Percentiles rank a stretch among this genome's conserved stretches.
phyloP scores from a whole-genome alignment of 495 filamentous ascomycete genomes.

The Neurospora sp. region DNA sequence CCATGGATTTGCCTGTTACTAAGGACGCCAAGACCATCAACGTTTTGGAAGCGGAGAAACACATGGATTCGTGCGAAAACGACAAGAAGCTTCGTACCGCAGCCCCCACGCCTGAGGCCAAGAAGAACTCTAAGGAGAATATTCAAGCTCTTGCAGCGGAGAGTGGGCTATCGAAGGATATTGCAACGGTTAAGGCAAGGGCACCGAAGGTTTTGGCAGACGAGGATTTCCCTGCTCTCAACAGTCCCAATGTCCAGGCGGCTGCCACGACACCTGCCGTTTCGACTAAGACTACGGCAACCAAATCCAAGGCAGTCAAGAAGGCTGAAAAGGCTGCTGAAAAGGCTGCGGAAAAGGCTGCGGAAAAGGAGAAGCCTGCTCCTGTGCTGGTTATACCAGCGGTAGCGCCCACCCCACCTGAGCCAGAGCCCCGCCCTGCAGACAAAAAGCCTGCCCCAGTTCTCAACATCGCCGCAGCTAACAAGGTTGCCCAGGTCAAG shows the following conservation, averaged over 20 bases:
- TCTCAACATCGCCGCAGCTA: slow-evolving; percentile 54
- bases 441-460: slow-evolving; percentile 49
- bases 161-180: slow-evolving; percentile 37
- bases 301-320: slow-evolving; percentile 15
- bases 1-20: not conserved
- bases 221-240: slow-evolving; percentile 51
- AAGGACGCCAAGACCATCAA: not conserved
- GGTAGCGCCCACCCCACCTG: slow-evolving; percentile 24
- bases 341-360: slow-evolving; percentile 9
- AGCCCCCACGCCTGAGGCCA: slow-evolving; percentile 23
- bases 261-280: slow-evolving; percentile 8
- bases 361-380: slow-evolving; percentile 3
- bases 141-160: slow-evolving; percentile 36
- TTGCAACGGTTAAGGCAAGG: slow-evolving; percentile 33
- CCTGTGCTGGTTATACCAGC: slow-evolving; percentile 17
- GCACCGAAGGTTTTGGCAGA: slow-evolving; percentile 34
- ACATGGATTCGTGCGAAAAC: not conserved
- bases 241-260: slow-evolving; percentile 24
- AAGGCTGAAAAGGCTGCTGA: slow-evolving; percentile 14
- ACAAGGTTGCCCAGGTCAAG: slow-evolving; percentile 23
- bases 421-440: slow-evolving; percentile 4
- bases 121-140: slow-evolving; percentile 40
- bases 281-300: slow-evolving; percentile 14
- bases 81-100: slow-evolving; percentile 3
- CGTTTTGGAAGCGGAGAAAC: not conserved